Base-by-base conservation (phyloP, 208 protist species). In the Leishmania guyanensis region DNA sequence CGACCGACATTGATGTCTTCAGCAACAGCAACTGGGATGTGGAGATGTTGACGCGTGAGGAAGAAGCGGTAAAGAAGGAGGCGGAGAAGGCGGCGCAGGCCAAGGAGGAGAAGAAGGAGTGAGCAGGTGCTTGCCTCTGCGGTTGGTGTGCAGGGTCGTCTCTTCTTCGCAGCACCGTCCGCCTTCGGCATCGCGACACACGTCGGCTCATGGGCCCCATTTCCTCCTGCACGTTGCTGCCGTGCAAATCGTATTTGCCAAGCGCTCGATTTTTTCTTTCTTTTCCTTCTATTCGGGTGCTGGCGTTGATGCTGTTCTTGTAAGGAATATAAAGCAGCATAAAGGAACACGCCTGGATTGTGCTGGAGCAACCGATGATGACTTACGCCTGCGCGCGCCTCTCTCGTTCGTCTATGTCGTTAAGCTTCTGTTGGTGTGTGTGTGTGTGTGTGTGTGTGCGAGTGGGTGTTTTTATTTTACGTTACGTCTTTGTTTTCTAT, bases 1-100 rank as follows among this genome's bases (percentile, higher is more conserved):
- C 98, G 1, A 97, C 96, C 5, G 96, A 98, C 58, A 98, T 99
- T 80, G 98, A 98, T 83, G 96, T 99, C 65, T 99, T 98, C 89
- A 98, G 95, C 69, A 99, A 99, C 84, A 90, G 96, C 66, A 98
- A 98, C 83, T 99, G 98, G 89, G 95, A 98, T 85, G 87, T 97
- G 46, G 93, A 98, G 88, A 89, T 90, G 17, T 87, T 98, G 73
- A 91, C 75, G 69, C 84, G 86, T 39, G 78, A 88, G 39, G 78
- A 83, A n/a, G 84, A 69, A 12, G 76, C 60, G 5, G 76, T 80
- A 58, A 84, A 84, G 79, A 85, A 84, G 81, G 81, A 80, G 75
- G 76, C 70, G 20, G 80, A 58, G 64, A 64, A 74, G 56, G 66
- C 64, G 53, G 71, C 29, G 22, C 6, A 65, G 68, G 69, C 10